Evolutionary conservation across 352 stramenopile species (phyloP), one percentile per base, ranked within the genome.

Genomic region (Phytophthora melonis): DNA sequence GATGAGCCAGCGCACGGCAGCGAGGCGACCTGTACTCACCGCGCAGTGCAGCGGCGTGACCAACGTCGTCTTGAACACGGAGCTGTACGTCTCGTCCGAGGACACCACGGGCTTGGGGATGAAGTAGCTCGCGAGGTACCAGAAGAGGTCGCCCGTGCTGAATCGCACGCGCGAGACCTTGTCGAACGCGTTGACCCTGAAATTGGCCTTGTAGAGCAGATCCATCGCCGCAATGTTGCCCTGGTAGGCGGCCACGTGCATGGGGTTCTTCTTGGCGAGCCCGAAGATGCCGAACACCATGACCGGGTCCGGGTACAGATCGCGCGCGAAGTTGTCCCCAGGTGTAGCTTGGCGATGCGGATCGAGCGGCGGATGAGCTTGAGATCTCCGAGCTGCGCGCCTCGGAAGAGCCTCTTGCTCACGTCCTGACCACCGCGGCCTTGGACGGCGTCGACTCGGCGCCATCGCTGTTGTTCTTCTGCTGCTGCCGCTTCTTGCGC

Each of bases 191-290:
- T 94, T 95, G 6, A 96, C 70, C 21, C 76, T 67, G 47, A 96
- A 92, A 21, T 77, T 58, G 0, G 84, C 83, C 34, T 81, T 80
- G 47, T 76, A 80, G 0, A 96, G 74, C 41, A 93, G 53, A 32
- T 92, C 78, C 75, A 96, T 83, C 16, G 89, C 88, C 5, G 77
- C 74, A n/a, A 94, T 89, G 58, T 91, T 93, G 50, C 88, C 88
- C 58, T 92, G 84, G 60, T 93, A 93, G 16, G 89, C 89, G 1
- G 89, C 89, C 5, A 96, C 86, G 32, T 96, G 89, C 84, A 96
- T 88, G 25, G 89, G 89, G 56, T 96, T 94, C 69, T 96, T 96
- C 67, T 83, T 90, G 19, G 88, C 89, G 27, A 86, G 82, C n/a
- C 83, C 79, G 66, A 93, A 92, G n/a, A 91, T 85, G 53, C 85